These are phyloP conservation scores for Fistulinella cinereoalba DNA, from an alignment of 1,284 basidiomycete genomes.

Conservation along the genomic window DNA sequence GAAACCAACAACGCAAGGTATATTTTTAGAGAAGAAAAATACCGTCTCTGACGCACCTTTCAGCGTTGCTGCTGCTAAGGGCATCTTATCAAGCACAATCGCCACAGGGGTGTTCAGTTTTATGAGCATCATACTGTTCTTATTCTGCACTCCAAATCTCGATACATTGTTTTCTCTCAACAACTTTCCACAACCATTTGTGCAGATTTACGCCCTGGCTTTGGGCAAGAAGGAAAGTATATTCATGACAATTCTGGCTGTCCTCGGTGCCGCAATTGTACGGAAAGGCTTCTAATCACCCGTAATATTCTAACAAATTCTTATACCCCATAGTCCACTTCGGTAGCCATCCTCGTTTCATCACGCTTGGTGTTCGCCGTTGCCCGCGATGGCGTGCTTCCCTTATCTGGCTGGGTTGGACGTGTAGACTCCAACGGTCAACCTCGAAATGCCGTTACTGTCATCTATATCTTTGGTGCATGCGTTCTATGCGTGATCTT, in stretches of 20 bases:
- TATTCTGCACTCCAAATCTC: constrained; percentile 82
- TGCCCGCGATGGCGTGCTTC: constrained; percentile 84
- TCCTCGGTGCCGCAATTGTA: constrained; percentile 75
- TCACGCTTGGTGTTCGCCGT: constrained; percentile 85
- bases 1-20: constrained; percentile 85
- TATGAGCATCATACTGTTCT: constrained; percentile 72
- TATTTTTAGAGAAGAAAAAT: background rate
- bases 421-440: constrained; percentile 66
- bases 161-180: constrained; percentile 67
- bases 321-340: background rate
- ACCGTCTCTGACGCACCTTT: background rate
- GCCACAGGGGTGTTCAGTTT: constrained; percentile 77
- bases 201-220: constrained; percentile 78
- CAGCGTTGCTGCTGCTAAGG: constrained; percentile 74
- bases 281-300: constrained; percentile 19
- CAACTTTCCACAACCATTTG: constrained; percentile 87
- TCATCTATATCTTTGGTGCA: constrained; percentile 76
- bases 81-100: constrained; percentile 71
- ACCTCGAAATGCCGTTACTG: constrained; percentile 77
- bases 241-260: constrained; percentile 81
- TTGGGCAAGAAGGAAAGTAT: constrained; percentile 73
- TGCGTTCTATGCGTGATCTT: constrained; percentile 76
- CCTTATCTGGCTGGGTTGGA: constrained; percentile 77
- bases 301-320: background rate
- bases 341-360: background rate